phyloP scores from a whole-genome alignment of 1,284 basidiomycete genomes.

The Rhodofomes roseus region DNA sequence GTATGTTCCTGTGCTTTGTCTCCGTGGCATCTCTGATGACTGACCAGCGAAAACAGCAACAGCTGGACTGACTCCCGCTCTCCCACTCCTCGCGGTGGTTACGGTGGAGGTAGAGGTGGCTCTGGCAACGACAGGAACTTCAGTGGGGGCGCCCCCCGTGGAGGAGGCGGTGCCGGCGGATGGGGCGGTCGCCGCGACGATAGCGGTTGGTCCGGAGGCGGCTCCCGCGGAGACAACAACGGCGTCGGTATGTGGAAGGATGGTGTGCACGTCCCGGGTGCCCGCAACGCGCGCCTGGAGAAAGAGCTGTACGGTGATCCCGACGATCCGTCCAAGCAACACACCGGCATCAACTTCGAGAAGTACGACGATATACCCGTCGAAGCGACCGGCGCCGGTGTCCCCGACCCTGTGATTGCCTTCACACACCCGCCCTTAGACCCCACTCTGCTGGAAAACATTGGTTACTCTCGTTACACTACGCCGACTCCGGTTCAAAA shows the following conservation, averaged over 20 bases:
- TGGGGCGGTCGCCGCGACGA: slow-evolving; percentile 48
- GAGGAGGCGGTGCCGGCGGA: slow-evolving; percentile 35
- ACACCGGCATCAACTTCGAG: slow-evolving; percentile 99
- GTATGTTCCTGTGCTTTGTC: slow-evolving; percentile 35
- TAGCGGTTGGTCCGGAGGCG: slow-evolving; percentile 37
- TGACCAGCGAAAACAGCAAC: slow-evolving; percentile 39
- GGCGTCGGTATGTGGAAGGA: slow-evolving; percentile 89
- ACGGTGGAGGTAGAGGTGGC: slow-evolving; percentile 44
- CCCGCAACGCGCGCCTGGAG: slow-evolving; percentile 84
- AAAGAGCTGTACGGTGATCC: slow-evolving; percentile 95
- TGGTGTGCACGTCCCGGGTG: slow-evolving; percentile 80
- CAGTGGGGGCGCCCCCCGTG: slow-evolving; percentile 33
- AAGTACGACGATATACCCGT: slow-evolving; percentile 99
- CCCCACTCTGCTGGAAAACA: slow-evolving; percentile 93
- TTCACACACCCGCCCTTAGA: slow-evolving; percentile 93
- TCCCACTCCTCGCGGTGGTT: slow-evolving; percentile 51
- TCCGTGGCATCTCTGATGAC: slow-evolving; percentile 4
- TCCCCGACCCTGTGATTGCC: slow-evolving; percentile 87
- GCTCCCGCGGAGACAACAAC: slow-evolving; percentile 46
- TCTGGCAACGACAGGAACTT: slow-evolving; percentile 40
- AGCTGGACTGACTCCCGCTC: slow-evolving; percentile 72
- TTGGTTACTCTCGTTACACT: slow-evolving; percentile 87
- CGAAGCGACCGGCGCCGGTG: slow-evolving; percentile 93
- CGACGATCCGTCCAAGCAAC: slow-evolving; percentile 79
- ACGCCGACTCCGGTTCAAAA: slow-evolving; percentile 99